These are phyloP conservation scores for Eimeria maxima DNA, from an alignment of 169 alveolate species.

Conservation along the genomic window DNA sequence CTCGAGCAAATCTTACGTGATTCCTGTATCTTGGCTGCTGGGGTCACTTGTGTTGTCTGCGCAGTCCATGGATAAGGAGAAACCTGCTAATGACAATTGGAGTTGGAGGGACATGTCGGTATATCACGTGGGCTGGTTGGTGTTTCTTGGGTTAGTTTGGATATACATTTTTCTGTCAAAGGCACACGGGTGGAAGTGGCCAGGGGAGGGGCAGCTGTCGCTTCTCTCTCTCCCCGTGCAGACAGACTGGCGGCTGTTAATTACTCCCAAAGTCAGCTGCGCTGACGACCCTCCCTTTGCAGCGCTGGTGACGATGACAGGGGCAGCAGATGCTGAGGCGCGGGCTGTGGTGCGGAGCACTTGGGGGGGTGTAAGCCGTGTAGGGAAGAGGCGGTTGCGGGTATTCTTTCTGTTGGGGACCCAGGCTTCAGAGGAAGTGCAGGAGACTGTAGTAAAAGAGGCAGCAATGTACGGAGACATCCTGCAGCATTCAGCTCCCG, in stretches of 20 bases:
- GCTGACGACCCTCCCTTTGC: conserved; percentile 48
- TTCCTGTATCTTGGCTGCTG: not conserved
- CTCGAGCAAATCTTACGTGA: not conserved
- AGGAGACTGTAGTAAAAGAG: not conserved
- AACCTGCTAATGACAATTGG: not conserved
- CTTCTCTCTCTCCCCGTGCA: conserved; percentile 55
- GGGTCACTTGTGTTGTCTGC: not conserved
- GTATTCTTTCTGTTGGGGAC: conserved; percentile 36
- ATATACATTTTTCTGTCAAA: not conserved
- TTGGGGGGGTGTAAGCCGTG: conserved; percentile 38
- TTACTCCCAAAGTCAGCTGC: conserved; percentile 36
- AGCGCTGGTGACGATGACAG: conserved; percentile 36
- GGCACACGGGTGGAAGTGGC: conserved; percentile 20
- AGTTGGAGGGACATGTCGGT: not conserved
- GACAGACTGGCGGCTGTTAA: conserved; percentile 49
- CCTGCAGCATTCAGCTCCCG: conserved; percentile 46
- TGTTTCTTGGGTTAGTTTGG: not conserved
- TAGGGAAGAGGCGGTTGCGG: conserved; percentile 16
- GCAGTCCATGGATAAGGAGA: not conserved
- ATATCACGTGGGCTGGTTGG: not conserved
- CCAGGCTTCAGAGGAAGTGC: not conserved
- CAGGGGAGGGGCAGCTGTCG: not conserved
- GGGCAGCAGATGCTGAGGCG: conserved; percentile 5
- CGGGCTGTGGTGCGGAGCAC: conserved; percentile 50
- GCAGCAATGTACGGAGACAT: conserved; percentile 16